A percentile compares a stretch with the other conserved stretches of the same genome.
phyloP scores from a whole-genome alignment of 1,284 basidiomycete genomes.

The Cutaneotrichosporon sp. region DNA sequence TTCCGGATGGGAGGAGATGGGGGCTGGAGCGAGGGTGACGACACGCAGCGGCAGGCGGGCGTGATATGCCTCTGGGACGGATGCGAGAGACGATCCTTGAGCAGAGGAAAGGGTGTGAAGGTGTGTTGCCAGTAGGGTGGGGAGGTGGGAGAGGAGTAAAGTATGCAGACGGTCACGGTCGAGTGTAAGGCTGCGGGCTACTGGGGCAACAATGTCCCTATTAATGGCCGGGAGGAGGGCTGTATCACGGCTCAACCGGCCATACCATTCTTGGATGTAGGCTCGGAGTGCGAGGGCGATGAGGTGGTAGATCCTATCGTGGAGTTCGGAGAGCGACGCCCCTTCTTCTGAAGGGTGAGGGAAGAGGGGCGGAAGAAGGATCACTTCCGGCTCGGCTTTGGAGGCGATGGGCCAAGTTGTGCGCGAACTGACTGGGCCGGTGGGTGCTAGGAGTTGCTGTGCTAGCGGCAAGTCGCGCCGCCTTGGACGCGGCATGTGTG shows the following conservation, averaged over 20 bases:
- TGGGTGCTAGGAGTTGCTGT: constrained; percentile 15
- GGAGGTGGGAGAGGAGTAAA: constrained; percentile 36
- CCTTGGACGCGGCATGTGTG: constrained; percentile 4
- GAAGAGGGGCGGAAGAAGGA: constrained; percentile 16
- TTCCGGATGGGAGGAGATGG: neutral
- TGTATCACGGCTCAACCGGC: constrained; percentile 37
- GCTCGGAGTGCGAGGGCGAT: constrained; percentile 30
- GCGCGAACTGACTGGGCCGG: neutral
- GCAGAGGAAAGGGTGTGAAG: constrained; percentile 32
- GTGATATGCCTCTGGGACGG: constrained; percentile 32
- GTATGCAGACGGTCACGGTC: constrained; percentile 20
- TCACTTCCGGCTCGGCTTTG: neutral
- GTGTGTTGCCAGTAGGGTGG: constrained; percentile 34
- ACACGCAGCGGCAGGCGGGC: constrained; percentile 35
- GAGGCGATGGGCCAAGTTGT: neutral
- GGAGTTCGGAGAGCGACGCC: constrained; percentile 8
- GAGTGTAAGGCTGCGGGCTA: constrained; percentile 28
- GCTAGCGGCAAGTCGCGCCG: constrained; percentile 17
- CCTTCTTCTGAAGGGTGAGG: neutral
- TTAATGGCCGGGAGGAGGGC: constrained; percentile 22
- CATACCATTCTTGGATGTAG: constrained; percentile 46
- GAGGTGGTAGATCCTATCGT: constrained; percentile 23
- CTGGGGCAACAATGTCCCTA: constrained; percentile 16
- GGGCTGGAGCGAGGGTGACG: constrained; percentile 11
- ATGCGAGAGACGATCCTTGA: constrained; percentile 11